A percentile compares a stretch with the other conserved stretches of the same genome.
These are phyloP conservation scores for Penicillium sp. DNA, from an alignment of 2,329 filamentous ascomycete genomes.

Conservation along the genomic window DNA sequence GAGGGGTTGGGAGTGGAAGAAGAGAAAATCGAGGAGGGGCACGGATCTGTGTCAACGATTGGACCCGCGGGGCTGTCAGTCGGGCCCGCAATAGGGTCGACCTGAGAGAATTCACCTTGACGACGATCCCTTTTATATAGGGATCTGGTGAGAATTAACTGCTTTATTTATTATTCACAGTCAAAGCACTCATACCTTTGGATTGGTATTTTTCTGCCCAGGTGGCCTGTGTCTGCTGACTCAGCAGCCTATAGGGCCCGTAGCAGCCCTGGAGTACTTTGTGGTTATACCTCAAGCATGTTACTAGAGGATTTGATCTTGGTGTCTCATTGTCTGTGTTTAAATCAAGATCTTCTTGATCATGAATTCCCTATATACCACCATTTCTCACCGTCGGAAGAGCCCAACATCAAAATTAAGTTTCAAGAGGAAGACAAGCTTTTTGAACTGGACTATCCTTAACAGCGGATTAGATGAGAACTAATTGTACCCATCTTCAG, in stretches of 20 bases:
- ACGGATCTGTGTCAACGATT: slow-evolving; percentile 27
- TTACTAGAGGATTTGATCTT: neutral
- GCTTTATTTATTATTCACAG: neutral
- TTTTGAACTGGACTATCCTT: neutral
- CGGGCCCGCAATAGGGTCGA: slow-evolving; percentile 26
- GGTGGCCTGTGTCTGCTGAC: slow-evolving; percentile 5
- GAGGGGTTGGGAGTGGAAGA: slow-evolving; percentile 22
- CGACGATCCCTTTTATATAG: slow-evolving; percentile 12
- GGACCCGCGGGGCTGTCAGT: slow-evolving; percentile 28
- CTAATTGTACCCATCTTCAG: neutral
- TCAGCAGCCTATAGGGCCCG: neutral
- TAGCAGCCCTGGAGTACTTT: too few species aligned
- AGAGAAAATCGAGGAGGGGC: slow-evolving; percentile 34
- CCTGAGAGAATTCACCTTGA: slow-evolving; percentile 23
- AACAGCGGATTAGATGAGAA: neutral
- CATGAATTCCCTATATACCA: neutral
- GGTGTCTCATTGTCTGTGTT: neutral
- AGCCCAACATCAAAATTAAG: neutral
- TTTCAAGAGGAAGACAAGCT: neutral
- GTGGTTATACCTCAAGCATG: neutral
- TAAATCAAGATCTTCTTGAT: neutral
- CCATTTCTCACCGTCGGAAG: too few species aligned
- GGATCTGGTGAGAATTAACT: slow-evolving; percentile 6
- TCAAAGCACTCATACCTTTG: neutral
- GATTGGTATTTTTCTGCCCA: neutral